Evolutionary conservation across 139 green algal genomes (phyloP), one percentile per base, ranked within the genome.

Genomic region (Microglena sp.): DNA sequence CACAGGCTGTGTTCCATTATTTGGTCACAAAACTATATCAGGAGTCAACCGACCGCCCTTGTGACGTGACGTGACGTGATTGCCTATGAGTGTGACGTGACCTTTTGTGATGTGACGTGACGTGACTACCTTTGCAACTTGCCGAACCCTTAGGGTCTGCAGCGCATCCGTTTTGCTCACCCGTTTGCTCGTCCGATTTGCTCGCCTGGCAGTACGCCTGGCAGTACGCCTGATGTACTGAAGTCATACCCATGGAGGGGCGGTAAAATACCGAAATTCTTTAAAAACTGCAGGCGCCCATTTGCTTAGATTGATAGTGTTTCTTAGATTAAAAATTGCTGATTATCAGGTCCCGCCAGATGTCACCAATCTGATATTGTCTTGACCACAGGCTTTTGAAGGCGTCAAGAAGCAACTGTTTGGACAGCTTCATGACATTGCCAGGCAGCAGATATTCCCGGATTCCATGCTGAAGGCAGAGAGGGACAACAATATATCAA

Each of bases 361-460:
- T n/a, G n/a, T n/a, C n/a, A n/a, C n/a, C n/a, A n/a, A n/a, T n/a
- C n/a, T n/a, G n/a, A n/a, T n/a, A n/a, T n/a, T n/a, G n/a, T n/a
- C n/a, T n/a, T n/a, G n/a, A 50, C 11, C 40, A 64, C 56, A 84
- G 34, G 84, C 82, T 0, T 88, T 94, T 62, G 84, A 92, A 57
- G 55, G 50, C 2, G 86, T 97, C 15, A 95, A 95, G 73, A 84
- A 86, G 67, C 77, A 90, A 71, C 80, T 97, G 21, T 85, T 95
- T 28, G 64, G 65, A 18, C 74, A 86, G 24, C 72, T 96, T 50
- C 90, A 96, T 75, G 79, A 84, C 63, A 82, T 84, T 45, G 77
- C 73, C 1, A 70, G 77, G 1, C 31, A 66, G 44, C 70, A 80
- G 70, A 73, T 84, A 7, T 78, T 78, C 72, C 72, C 66, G 5